Percentiles rank a stretch among this genome's conserved stretches.
These are phyloP conservation scores for Debaryomyces psychrophilus DNA, from an alignment of 1,139 yeast genomes.

Conservation along the genomic window DNA sequence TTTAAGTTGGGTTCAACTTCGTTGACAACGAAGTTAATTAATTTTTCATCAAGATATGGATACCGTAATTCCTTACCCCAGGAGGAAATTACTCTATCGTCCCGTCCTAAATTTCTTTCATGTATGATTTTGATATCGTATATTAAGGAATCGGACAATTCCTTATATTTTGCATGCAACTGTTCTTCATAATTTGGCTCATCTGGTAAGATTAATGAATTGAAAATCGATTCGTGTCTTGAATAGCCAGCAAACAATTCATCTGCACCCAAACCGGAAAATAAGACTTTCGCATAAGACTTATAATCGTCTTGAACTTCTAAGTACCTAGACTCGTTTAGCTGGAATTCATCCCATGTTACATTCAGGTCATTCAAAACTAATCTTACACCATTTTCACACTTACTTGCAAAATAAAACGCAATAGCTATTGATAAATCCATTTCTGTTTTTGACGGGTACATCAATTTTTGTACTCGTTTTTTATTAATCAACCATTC, in stretches of 20 bases:
- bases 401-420: conserved; percentile 84
- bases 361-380: conserved; percentile 19
- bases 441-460: conserved; percentile 90
- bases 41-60: conserved; percentile 74
- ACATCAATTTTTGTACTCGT: conserved; percentile 66
- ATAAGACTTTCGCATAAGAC: conserved; percentile 66
- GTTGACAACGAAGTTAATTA: conserved; percentile 55
- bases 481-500: conserved; percentile 58
- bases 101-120: conserved; percentile 82
- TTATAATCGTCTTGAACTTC: conserved; percentile 27
- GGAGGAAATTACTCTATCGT: conserved; percentile 79
- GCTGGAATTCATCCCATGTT: conserved; percentile 27
- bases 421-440: conserved; percentile 94
- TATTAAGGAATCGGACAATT: conserved; percentile 53
- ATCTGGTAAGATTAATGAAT: conserved; percentile 24
- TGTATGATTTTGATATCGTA: conserved; percentile 75
- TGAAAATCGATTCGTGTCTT: conserved; percentile 62
- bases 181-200: conserved; percentile 20
- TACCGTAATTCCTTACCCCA: conserved; percentile 93
- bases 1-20: conserved; percentile 58
- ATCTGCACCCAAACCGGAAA: conserved; percentile 98
- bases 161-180: conserved; percentile 22
- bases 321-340: conserved; percentile 18
- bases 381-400: conserved; percentile 38
- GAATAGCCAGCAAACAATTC: conserved; percentile 94